These are phyloP conservation scores for Cryptosporidium meleagridis DNA, from an alignment of 169 alveolate genomes.

Conservation along the genomic window DNA sequence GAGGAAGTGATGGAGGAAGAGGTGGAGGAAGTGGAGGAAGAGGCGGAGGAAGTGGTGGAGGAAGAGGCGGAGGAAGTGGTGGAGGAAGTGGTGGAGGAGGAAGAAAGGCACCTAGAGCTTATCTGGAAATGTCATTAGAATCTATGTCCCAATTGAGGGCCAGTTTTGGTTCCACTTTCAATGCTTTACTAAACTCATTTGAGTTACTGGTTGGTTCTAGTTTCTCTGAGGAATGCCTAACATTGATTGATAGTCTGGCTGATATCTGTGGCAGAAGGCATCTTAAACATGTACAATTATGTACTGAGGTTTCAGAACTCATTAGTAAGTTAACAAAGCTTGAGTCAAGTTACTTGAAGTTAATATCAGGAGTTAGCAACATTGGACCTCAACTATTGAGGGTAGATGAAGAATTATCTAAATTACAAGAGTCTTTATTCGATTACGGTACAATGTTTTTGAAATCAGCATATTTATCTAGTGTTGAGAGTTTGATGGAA, in stretches of 20 bases:
- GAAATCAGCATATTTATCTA: neutral
- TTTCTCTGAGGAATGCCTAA: neutral
- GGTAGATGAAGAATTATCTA: neutral
- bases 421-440: neutral
- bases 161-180: neutral
- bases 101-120: neutral
- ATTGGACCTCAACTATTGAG: neutral
- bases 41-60: neutral
- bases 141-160: neutral
- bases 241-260: neutral
- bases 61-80: neutral
- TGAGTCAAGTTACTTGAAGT: neutral
- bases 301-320: neutral
- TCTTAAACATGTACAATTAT: neutral
- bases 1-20: neutral
- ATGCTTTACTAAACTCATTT: neutral
- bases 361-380: neutral
- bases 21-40: neutral
- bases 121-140: neutral
- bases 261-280: neutral
- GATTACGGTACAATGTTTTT: neutral
- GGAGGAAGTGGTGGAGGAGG: neutral
- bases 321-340: neutral
- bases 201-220: neutral
- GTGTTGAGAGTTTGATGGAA: neutral